Conservation (phyloP, 768 basidiomycete genomes). For the Boletus coccyginus region DNA sequence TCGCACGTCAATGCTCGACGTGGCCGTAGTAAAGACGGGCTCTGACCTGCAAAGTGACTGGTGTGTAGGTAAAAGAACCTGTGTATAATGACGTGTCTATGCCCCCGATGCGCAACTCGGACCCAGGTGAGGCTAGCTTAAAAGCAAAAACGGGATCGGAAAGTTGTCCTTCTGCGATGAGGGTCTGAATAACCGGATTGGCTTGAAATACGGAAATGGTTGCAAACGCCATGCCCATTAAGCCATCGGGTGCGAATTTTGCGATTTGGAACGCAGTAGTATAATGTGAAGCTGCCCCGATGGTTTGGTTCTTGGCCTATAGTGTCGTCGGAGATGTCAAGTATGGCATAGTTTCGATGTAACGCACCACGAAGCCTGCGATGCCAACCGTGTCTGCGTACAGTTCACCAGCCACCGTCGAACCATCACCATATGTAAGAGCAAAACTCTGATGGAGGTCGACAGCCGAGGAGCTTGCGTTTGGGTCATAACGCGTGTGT, state of each 20-base stretch:
- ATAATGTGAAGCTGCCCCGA: constrained; percentile 24
- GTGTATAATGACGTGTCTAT: constrained; percentile 37
- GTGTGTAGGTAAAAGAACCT: constrained; percentile 37
- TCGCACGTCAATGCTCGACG: background rate
- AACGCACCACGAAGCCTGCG: constrained; percentile 27
- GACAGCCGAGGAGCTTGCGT: constrained; percentile 29
- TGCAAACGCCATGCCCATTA: constrained; percentile 44
- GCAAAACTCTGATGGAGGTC: constrained; percentile 27
- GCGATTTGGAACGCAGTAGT: constrained; percentile 9
- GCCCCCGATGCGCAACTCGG: constrained; percentile 43
- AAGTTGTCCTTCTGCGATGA: constrained; percentile 37
- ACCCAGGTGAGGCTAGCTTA: constrained; percentile 35
- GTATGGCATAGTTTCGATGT: background rate
- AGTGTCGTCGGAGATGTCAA: constrained; percentile 8
- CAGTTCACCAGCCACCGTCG: constrained; percentile 36
- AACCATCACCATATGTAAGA: constrained; percentile 44
- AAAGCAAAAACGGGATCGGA: constrained; percentile 37
- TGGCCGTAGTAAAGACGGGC: background rate
- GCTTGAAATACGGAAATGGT: constrained; percentile 35
- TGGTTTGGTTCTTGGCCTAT: constrained; percentile 21
- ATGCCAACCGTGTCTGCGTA: constrained; percentile 41
- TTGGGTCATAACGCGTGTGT: constrained; percentile 37
- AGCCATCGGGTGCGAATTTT: constrained; percentile 26
- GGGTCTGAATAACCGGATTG: constrained; percentile 41
- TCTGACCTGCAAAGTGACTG: constrained; percentile 32